phyloP scores from a whole-genome alignment of 805 yeast species.

The Cyberlindnera subsufficiens region DNA sequence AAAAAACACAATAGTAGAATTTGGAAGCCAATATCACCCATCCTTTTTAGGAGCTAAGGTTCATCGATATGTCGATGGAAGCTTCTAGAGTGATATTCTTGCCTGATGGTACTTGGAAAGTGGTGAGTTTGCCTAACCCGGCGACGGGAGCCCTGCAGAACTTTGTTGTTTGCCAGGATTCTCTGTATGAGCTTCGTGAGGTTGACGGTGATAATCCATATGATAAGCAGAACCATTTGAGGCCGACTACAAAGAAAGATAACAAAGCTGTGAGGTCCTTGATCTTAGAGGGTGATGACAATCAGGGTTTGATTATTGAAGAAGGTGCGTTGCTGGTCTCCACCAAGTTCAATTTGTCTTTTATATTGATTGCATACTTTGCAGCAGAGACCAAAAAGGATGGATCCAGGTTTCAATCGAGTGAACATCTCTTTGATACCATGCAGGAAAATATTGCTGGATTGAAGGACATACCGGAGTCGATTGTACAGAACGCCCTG shows the following conservation, averaged over 20 bases:
- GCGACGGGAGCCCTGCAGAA: constrained; percentile 6
- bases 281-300: constrained; percentile 11
- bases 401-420: constrained; percentile 25
- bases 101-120: constrained; percentile 6
- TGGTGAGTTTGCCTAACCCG: constrained; percentile 18
- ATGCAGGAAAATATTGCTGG: constrained; percentile 18
- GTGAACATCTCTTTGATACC: constrained; percentile 40
- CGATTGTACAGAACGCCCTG: constrained; percentile 17
- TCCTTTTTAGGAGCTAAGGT: not conserved
- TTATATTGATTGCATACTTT: constrained; percentile 34
- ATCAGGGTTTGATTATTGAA: constrained; percentile 35
- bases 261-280: constrained; percentile 36
- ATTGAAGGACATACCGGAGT: constrained; percentile 13
- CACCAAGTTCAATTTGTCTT: constrained; percentile 35
- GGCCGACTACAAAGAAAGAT: constrained; percentile 24
- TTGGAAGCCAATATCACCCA: no score
- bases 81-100: constrained; percentile 11
- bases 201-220: constrained; percentile 33
- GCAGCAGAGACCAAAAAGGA: constrained; percentile 19
- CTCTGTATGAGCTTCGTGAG: constrained; percentile 35
- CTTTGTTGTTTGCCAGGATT: constrained; percentile 11
- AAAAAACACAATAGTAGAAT: no score
- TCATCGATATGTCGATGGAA: constrained; percentile 7
- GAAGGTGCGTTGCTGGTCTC: constrained; percentile 34
- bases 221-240: constrained; percentile 22